Evolutionary conservation across 805 yeast species (phyloP).

Genomic region (Saccharomycopsis fibuligera): DNA sequence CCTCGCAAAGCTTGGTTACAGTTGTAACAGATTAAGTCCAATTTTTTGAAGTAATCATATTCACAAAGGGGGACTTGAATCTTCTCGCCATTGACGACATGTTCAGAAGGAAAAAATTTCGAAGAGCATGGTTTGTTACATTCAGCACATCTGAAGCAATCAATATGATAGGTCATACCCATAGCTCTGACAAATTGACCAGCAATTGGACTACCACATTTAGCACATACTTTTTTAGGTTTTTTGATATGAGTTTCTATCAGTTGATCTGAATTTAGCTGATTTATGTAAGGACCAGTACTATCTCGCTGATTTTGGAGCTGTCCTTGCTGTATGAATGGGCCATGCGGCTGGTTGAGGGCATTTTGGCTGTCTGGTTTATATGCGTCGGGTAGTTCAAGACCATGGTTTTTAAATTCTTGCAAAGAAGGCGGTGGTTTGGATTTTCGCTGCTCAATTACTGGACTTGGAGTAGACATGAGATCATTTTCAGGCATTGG

Average conservation of each 20-base stretch:
- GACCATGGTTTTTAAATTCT: slow-evolving; percentile 9
- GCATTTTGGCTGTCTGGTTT: neutral
- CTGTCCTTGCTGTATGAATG: slow-evolving; percentile 9
- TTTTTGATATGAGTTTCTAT: neutral
- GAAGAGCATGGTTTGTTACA: slow-evolving; percentile 78
- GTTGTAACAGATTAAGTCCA: slow-evolving; percentile 77
- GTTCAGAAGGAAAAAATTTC: slow-evolving; percentile 80
- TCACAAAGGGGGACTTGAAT: slow-evolving; percentile 70
- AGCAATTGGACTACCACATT: slow-evolving; percentile 46
- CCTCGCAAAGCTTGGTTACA: slow-evolving; percentile 87
- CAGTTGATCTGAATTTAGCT: neutral
- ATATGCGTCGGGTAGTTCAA: slow-evolving; percentile 13
- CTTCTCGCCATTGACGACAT: slow-evolving; percentile 30
- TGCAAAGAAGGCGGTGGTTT: slow-evolving; percentile 13
- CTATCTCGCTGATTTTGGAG: slow-evolving; percentile 13
- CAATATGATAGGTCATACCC: slow-evolving; percentile 72
- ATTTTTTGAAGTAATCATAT: slow-evolving; percentile 80
- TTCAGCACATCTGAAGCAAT: slow-evolving; percentile 81
- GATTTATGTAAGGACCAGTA: neutral
- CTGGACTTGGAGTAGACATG: neutral
- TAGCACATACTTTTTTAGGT: slow-evolving; percentile 37
- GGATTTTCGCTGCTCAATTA: slow-evolving; percentile 5
- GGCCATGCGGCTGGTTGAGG: slow-evolving; percentile 6
- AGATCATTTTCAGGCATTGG: slow-evolving; percentile 24
- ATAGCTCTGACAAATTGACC: slow-evolving; percentile 84